A percentile compares a stretch with the other conserved stretches of the same genome.
Conservation (phyloP, 2,329 filamentous ascomycete genomes). For the Paecilomyces dactylethromorphus region DNA sequence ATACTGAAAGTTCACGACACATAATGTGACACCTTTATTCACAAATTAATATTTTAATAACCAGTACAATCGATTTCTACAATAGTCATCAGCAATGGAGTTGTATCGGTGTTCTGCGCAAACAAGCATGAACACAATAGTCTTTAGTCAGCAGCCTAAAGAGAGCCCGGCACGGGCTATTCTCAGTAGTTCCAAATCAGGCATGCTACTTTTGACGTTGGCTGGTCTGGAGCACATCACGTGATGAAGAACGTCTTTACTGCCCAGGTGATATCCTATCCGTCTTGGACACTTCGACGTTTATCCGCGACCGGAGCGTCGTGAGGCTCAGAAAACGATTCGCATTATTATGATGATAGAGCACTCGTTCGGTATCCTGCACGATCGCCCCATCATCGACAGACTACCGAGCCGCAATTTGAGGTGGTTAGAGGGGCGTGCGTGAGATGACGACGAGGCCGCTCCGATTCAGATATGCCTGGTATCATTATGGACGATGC, state of each 20-base stretch:
- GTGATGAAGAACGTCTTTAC: background rate
- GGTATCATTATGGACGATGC: slow-evolving; percentile 36
- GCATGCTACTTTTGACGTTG: too few relatives aligned
- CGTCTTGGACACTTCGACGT: background rate
- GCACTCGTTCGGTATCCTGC: background rate
- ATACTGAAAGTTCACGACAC: too few relatives aligned
- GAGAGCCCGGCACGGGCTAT: too few relatives aligned
- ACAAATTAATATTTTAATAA: too few relatives aligned
- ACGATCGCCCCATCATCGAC: background rate
- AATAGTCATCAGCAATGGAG: too few relatives aligned
- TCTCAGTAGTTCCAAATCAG: too few relatives aligned
- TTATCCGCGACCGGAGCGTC: background rate
- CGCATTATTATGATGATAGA: slow-evolving; percentile 1
- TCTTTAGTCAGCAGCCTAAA: too few relatives aligned
- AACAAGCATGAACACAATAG: too few relatives aligned
- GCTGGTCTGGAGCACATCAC: background rate
- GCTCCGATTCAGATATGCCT: slow-evolving; percentile 29
- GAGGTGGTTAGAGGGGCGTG: slow-evolving; percentile 15
- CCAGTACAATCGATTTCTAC: too few relatives aligned
- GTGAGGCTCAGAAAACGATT: background rate
- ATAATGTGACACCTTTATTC: too few relatives aligned
- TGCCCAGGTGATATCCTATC: background rate
- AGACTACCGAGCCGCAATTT: background rate
- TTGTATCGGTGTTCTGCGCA: too few relatives aligned
- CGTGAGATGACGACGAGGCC: slow-evolving; percentile 9